Evolutionary conservation across 257 asterid species (phyloP).

Genomic region (Leptodermis oblonga): DNA sequence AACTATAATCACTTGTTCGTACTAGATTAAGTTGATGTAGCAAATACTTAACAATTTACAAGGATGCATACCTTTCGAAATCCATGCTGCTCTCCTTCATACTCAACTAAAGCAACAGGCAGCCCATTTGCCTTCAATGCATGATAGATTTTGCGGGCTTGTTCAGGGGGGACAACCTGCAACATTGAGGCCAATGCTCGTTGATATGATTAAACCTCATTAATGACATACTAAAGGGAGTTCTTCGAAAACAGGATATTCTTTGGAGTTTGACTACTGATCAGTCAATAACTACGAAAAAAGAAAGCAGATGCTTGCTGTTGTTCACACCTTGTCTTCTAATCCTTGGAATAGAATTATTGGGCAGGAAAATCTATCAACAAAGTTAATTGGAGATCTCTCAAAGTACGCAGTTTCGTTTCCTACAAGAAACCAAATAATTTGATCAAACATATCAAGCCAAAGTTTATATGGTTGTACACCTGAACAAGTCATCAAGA

Average conservation of each 20-base stretch:
- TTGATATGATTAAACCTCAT: background rate
- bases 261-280: background rate
- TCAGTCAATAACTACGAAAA: background rate
- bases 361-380: slow-evolving; percentile 77
- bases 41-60: background rate
- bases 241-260: slow-evolving; percentile 6
- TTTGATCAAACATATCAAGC: background rate
- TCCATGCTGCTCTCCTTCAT: slow-evolving; percentile 95
- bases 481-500: no score
- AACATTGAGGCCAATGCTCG: slow-evolving; percentile 18
- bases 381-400: slow-evolving; percentile 81
- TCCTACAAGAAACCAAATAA: slow-evolving; percentile 45
- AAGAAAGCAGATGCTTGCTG: slow-evolving; percentile 1
- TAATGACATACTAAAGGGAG: slow-evolving; percentile 3
- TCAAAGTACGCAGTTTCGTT: slow-evolving; percentile 50
- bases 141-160: slow-evolving; percentile 77
- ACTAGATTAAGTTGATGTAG: no score
- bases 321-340: slow-evolving; percentile 72
- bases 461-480: no score
- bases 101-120: slow-evolving; percentile 89
- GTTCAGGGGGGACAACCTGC: slow-evolving; percentile 85
- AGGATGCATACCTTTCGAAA: slow-evolving; percentile 61
- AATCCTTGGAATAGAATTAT: slow-evolving; percentile 88
- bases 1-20: background rate
- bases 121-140: slow-evolving; percentile 78